Conservation (phyloP, 768 basidiomycete genomes). For the Naematelia aurantialba region DNA sequence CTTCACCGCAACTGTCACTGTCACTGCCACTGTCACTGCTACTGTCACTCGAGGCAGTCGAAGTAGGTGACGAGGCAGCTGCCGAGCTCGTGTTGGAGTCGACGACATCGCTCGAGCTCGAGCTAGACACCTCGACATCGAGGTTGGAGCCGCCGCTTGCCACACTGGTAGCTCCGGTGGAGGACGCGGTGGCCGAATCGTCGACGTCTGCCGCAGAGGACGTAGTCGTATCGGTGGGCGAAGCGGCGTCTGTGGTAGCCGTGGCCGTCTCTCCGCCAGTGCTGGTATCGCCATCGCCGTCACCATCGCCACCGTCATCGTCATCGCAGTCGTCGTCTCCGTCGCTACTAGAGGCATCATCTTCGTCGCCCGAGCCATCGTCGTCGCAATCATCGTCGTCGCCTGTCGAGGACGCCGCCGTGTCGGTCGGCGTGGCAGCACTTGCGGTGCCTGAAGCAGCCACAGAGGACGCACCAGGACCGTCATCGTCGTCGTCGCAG, state of each 20-base stretch:
- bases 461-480: constrained; percentile 1
- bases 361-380: constrained; percentile 13
- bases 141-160: neutral
- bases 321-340: constrained; percentile 27
- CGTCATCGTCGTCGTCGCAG: constrained; percentile 10
- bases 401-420: neutral
- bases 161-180: neutral
- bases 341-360: constrained; percentile 17
- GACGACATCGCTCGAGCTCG: no score
- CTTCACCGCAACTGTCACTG: no score
- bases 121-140: no score
- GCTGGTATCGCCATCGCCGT: neutral
- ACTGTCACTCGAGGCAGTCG: neutral
- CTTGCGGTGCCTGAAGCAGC: neutral
- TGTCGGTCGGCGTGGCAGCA: neutral
- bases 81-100: neutral
- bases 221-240: no score
- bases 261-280: constrained; percentile 6
- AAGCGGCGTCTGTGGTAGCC: neutral
- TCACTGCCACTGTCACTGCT: constrained; percentile 14
- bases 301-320: constrained; percentile 5
- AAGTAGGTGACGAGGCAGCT: constrained; percentile 1
- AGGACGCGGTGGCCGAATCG: neutral
- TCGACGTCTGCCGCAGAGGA: neutral
- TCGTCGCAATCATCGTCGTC: constrained; percentile 13